Evolutionary conservation across 805 yeast genomes (phyloP).

Genomic region (Torulaspora indica): DNA sequence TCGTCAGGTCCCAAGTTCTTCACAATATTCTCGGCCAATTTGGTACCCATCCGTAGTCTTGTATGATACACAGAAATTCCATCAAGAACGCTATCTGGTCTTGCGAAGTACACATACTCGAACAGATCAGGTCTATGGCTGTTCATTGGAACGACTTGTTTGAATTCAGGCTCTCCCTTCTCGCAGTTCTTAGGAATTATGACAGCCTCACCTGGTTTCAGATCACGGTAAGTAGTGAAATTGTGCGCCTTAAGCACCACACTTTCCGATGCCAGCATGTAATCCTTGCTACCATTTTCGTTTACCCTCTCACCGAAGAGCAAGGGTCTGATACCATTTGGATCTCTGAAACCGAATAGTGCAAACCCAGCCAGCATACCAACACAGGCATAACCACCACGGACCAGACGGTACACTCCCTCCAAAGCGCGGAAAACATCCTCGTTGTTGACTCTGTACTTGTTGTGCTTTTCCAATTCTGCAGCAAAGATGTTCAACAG

Average conservation of each 20-base stretch:
- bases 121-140: slow-evolving; percentile 92
- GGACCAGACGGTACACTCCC: slow-evolving; percentile 73
- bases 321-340: slow-evolving; percentile 92
- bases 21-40: slow-evolving; percentile 69
- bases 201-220: slow-evolving; percentile 94
- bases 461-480: slow-evolving; percentile 85
- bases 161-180: slow-evolving; percentile 59
- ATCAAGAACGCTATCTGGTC: slow-evolving; percentile 94
- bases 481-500: slow-evolving; percentile 86
- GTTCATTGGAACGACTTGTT: slow-evolving; percentile 75
- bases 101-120: slow-evolving; percentile 95
- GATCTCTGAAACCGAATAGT: slow-evolving; percentile 92
- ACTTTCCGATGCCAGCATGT: slow-evolving; percentile 93
- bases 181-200: slow-evolving; percentile 75
- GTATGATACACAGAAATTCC: slow-evolving; percentile 95
- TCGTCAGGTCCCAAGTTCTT: slow-evolving; percentile 46
- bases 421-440: slow-evolving; percentile 83
- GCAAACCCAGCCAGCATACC: slow-evolving; percentile 97
- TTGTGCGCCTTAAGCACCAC: slow-evolving; percentile 93
- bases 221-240: slow-evolving; percentile 70
- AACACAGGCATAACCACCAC: slow-evolving; percentile 97
- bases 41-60: slow-evolving; percentile 89
- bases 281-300: slow-evolving; percentile 68
- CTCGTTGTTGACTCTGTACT: slow-evolving; percentile 84
- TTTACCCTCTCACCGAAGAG: slow-evolving; percentile 76